Evolutionary conservation across 2,329 filamentous ascomycete species (phyloP), one percentile per base, ranked within the genome.

Genomic region (Microsporum audouinii): DNA sequence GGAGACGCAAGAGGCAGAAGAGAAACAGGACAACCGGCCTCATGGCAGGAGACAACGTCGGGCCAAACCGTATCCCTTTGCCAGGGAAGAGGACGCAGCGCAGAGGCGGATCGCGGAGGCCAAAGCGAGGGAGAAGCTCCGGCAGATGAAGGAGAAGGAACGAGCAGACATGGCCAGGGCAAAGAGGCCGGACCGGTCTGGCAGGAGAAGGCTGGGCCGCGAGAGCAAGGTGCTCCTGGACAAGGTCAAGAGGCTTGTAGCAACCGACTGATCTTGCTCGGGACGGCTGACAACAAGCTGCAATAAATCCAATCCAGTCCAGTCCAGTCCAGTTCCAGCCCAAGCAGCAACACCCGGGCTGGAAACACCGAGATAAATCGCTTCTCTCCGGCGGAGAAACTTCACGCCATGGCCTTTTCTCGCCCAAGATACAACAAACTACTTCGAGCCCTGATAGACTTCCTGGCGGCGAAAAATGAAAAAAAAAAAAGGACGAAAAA

Each of bases 221-320:
- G 90, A 95, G 78, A 91, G 90, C 68, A 82, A 81, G 38, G 80
- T 92, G 41, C 68, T 96, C 67, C 76, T 96, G 61, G 87, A 90
- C 69, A 89, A 86, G 75, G 87, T 92, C 38, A 86, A 87, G 78
- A 85, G 80, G 71, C 78, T 95, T 73, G 82, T 94, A 36, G 51
- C 23, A 14, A 34, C 51, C 10, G 51, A 55, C 12, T 55, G 33
- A 55, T 36, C 39, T 43, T 43, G 39, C 39, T 43, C 3, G 14
- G 39, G 39, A 23, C 17, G 17, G 17, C 17, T 23, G 17, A 1
- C 17, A 23, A 23, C 17, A 23, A 23, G 17, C 17, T 23, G 17
- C 17, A 23, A 23, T 23, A 23, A n/a, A n/a, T n/a, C n/a, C n/a
- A n/a, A 1, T 17, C 17, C 17, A 17, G 1, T 23, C 17, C 17